phyloP scores from a whole-genome alignment of 495 filamentous ascomycete genomes.

The Friedmanniomyces endolithicus region DNA sequence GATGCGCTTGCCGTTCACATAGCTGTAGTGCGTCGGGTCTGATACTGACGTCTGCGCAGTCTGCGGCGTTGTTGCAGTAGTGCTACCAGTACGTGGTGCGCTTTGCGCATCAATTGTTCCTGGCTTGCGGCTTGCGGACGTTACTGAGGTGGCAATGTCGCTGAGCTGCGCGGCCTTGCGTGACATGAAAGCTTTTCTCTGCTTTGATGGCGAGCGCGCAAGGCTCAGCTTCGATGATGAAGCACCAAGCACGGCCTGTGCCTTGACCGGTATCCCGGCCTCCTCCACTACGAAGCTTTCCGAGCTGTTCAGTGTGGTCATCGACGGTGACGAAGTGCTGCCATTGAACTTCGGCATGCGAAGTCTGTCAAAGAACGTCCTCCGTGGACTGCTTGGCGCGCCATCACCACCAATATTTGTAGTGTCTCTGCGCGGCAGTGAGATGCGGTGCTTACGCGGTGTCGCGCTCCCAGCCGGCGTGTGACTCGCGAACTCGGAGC shows the following conservation, averaged over 20 bases:
- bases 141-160: neutral
- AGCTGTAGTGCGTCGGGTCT: constrained; percentile 15
- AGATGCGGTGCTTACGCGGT: neutral
- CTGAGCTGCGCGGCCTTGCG: neutral
- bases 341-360: constrained; percentile 15
- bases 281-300: neutral
- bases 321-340: constrained; percentile 1
- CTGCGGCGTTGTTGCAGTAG: constrained; percentile 9
- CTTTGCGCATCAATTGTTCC: neutral
- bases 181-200: constrained; percentile 9
- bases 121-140: neutral
- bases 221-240: constrained; percentile 4
- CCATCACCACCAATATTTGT: neutral
- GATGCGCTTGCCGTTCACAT: neutral
- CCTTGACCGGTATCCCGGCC: constrained; percentile 19
- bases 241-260: constrained; percentile 19
- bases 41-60: constrained; percentile 13
- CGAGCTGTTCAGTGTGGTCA: constrained; percentile 1
- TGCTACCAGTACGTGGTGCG: constrained; percentile 3
- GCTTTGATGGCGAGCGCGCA: constrained; percentile 15
- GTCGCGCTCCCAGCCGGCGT: neutral
- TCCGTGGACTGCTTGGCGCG: constrained; percentile 27
- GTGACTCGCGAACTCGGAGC: neutral
- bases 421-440: neutral
- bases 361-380: constrained; percentile 26